These are phyloP conservation scores for Coniferiporia sulphurascens DNA, from an alignment of 1,284 basidiomycete genomes.

Conservation along the genomic window DNA sequence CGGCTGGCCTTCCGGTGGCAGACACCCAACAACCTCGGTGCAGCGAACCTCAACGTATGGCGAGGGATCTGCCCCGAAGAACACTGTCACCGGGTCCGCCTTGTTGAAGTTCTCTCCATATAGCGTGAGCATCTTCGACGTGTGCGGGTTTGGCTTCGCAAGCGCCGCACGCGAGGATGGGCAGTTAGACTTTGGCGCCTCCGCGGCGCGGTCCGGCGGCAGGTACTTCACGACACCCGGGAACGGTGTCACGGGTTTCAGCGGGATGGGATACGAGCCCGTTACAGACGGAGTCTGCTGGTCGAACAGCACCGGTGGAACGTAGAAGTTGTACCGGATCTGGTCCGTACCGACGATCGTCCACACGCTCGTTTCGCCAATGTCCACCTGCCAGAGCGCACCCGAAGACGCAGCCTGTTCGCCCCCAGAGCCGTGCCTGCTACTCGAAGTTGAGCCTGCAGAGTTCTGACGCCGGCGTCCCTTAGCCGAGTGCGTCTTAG, in stretches of 20 bases:
- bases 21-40: constrained; percentile 78
- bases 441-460: constrained; percentile 56
- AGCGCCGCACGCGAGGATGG: constrained; percentile 58
- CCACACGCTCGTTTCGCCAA: constrained; percentile 89
- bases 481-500: constrained; percentile 55
- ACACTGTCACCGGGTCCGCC: constrained; percentile 71
- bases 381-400: constrained; percentile 82
- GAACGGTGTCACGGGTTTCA: constrained; percentile 83
- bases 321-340: constrained; percentile 88
- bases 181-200: constrained; percentile 65
- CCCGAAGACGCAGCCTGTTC: constrained; percentile 68
- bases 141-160: constrained; percentile 66
- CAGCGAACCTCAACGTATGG: constrained; percentile 85
- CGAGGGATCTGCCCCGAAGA: constrained; percentile 86
- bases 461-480: constrained; percentile 68
- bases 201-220: constrained; percentile 75
- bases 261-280: constrained; percentile 68
- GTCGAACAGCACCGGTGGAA: constrained; percentile 80
- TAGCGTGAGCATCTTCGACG: constrained; percentile 74
- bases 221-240: constrained; percentile 81
- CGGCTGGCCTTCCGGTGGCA: constrained; percentile 62
- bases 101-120: constrained; percentile 91
- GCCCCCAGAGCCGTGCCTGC: constrained; percentile 56
- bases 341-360: constrained; percentile 89
- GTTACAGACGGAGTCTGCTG: constrained; percentile 58